Base-by-base conservation (phyloP, 2,329 filamentous ascomycete species). In the Fusarium metavorans region DNA sequence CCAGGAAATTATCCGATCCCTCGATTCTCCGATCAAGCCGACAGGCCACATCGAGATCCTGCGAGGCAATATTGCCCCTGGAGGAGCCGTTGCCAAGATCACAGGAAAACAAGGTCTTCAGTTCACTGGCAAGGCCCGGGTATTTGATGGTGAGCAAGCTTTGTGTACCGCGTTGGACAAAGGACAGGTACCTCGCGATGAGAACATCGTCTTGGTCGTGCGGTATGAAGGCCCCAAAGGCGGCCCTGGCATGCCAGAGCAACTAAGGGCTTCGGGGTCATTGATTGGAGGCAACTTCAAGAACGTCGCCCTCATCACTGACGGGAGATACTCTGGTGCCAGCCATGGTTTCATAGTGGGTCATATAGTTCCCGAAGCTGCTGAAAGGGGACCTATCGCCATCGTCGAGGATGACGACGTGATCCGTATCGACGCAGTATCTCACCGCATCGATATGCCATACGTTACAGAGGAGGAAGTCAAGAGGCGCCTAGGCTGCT, bases 221-320 rank as follows among this genome's bases (percentile, higher is more conserved):
- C 92, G 95, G 32, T 98, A 98, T 81, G 95, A 98, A 82, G 95
- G 95, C 0, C 95, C 95, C 8, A 95, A 94, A 80, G 95, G 95
- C 70, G 95, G 95, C 0, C 95, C 95, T 0, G 95, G 95, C 50
- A 98, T 98, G 95, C 95, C 95, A 5, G 95, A 98, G 84, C 95
- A 97, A 83, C 88, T 98, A 48, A 94, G 93, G 80, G 94, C 95
- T 10, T 93, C 90, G 67, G 95, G 94, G 0, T 94, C 95, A 16
- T 93, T 98, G 73, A 97, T 97, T 92, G 95, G 95, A 54, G 95
- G 95, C 1, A 93, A 93, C 18, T 86, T 98, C 63, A 93, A 87
- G 58, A 97, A 97, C 78, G 90, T 98, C 10, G 95, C 95, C 0
- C 88, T 98, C n/a, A 56, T 56, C n/a, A 98, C 95, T 0, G 95